Percentiles rank a stretch among this genome's conserved stretches.
These are phyloP conservation scores for Neurospora sp. DNA, from an alignment of 2,329 filamentous ascomycete species.

Conservation along the genomic window DNA sequence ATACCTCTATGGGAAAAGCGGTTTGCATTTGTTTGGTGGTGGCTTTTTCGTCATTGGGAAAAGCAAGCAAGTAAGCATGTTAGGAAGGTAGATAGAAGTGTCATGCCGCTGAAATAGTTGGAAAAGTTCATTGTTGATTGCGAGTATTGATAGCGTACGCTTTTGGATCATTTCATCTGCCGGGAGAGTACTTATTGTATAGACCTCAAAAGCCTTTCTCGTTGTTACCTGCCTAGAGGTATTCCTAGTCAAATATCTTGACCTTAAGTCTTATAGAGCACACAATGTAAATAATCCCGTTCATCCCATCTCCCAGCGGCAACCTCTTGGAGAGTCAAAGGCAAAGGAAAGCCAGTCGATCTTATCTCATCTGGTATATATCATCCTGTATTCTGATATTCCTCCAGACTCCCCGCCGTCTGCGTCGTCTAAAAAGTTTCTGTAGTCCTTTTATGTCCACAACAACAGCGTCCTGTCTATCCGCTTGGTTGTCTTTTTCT, in stretches of 20 bases:
- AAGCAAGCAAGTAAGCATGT: background rate
- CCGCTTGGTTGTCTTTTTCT: background rate
- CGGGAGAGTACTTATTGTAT: background rate
- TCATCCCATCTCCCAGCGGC: background rate
- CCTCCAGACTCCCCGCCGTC: background rate
- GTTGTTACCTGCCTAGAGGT: background rate
- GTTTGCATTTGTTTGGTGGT: background rate
- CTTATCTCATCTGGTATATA: background rate
- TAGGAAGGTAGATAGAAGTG: background rate
- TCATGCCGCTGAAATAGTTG: background rate
- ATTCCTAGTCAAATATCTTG: background rate
- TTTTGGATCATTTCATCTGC: background rate
- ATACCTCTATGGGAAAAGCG: background rate
- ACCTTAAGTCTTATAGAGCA: background rate
- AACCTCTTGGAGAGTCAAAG: background rate
- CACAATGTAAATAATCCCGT: background rate
- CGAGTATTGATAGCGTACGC: background rate
- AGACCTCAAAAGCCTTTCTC: background rate
- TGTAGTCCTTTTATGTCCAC: slow-evolving; percentile 1
- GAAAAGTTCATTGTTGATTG: background rate
- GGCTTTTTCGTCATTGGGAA: background rate
- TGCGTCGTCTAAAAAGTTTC: background rate
- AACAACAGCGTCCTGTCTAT: background rate
- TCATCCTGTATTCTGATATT: background rate
- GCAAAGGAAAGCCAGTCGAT: background rate